Conservation (phyloP, 495 filamentous ascomycete species). For the Antarctomyces pellizariae region DNA sequence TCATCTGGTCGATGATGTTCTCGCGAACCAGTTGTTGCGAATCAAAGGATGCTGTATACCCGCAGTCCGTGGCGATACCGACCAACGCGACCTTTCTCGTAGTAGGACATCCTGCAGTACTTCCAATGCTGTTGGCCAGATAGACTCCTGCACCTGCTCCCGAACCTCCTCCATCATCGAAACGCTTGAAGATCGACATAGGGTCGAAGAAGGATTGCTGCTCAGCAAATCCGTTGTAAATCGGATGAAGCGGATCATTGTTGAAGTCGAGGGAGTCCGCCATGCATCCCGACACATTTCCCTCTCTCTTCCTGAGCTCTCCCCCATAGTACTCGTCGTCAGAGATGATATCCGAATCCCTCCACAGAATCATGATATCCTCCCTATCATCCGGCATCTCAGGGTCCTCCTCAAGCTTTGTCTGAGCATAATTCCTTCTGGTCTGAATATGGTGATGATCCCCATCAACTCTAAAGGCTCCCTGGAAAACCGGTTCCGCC, state of each 20-base stretch:
- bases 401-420: slow-evolving; percentile 54
- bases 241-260: slow-evolving; percentile 34
- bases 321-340: slow-evolving; percentile 12
- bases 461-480: slow-evolving; percentile 56
- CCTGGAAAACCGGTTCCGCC: slow-evolving; percentile 60
- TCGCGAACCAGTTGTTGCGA: slow-evolving; percentile 29
- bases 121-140: slow-evolving; percentile 56
- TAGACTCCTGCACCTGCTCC: slow-evolving; percentile 76
- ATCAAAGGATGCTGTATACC: slow-evolving; percentile 49
- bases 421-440: slow-evolving; percentile 46
- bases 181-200: no score
- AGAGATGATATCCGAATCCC: slow-evolving; percentile 63
- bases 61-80: slow-evolving; percentile 83
- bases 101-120: slow-evolving; percentile 57
- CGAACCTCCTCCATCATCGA: no score
- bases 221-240: no score
- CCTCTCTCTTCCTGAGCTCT: slow-evolving; percentile 15
- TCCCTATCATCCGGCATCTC: slow-evolving; percentile 29
- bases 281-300: slow-evolving; percentile 23
- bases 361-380: slow-evolving; percentile 77
- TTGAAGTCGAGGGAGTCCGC: slow-evolving; percentile 55
- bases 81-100: slow-evolving; percentile 78
- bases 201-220: no score
- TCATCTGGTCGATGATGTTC: slow-evolving; percentile 68
- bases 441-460: slow-evolving; percentile 81